Conservation (phyloP, 176 grass and related monocot species). For the Coix lacrymajobi region DNA sequence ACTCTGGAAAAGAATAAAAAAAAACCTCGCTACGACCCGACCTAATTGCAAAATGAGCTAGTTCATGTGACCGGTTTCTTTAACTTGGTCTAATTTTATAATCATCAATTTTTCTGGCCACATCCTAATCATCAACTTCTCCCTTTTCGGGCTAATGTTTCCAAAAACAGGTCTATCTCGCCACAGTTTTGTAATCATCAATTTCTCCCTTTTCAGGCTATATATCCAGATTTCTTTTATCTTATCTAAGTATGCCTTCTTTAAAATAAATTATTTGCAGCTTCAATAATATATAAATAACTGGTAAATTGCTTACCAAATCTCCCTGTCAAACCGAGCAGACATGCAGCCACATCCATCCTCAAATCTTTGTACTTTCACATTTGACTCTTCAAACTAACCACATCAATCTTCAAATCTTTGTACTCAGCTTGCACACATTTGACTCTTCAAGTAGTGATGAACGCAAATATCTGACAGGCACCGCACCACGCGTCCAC, state of each 20-base stretch:
- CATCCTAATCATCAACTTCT: too few relatives aligned
- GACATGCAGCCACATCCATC: background rate
- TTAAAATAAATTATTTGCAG: background rate
- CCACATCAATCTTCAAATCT: too few relatives aligned
- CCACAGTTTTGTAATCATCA: background rate
- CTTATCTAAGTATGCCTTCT: background rate
- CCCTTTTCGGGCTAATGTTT: too few relatives aligned
- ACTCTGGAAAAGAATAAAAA: too few relatives aligned
- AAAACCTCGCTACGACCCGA: too few relatives aligned
- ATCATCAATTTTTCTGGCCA: too few relatives aligned
- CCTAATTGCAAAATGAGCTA: too few relatives aligned
- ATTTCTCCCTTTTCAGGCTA: background rate
- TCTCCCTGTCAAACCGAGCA: background rate
- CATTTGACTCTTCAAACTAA: conserved; percentile 32
- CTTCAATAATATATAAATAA: background rate
- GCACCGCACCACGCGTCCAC: conserved; percentile 8
- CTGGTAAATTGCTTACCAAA: background rate
- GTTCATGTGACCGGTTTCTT: background rate
- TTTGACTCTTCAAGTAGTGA: conserved; percentile 30
- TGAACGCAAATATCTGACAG: conserved; percentile 32
- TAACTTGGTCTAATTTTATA: too few relatives aligned
- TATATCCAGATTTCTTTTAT: background rate
- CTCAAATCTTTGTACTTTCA: background rate
- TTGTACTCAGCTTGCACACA: conserved; percentile 8
- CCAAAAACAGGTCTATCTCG: background rate